Percentiles rank a stretch among this genome's conserved stretches.
Evolutionary conservation across 2,329 filamentous ascomycete species (phyloP).

Genomic region (Fusarium bulbicola): DNA sequence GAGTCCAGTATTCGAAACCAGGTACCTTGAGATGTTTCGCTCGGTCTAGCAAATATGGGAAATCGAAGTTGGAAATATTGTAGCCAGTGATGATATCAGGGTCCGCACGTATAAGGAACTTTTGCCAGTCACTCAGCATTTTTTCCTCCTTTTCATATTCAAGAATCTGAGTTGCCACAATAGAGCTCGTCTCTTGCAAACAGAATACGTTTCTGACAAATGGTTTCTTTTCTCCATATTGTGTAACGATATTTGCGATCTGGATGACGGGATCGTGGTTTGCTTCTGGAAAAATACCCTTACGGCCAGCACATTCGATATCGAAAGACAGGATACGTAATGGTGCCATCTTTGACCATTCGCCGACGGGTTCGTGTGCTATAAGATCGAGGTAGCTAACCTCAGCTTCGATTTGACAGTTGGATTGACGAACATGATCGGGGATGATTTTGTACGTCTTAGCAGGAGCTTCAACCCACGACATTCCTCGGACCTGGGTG

Average conservation of each 20-base stretch:
- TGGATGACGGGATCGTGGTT: slow-evolving; percentile 95
- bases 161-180: slow-evolving; percentile 93
- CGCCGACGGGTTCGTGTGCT: slow-evolving; percentile 86
- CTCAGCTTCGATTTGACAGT: slow-evolving; percentile 94
- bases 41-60: slow-evolving; percentile 91
- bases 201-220: slow-evolving; percentile 98
- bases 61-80: slow-evolving; percentile 99
- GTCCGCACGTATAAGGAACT: slow-evolving; percentile 89
- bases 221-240: slow-evolving; percentile 93
- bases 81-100: slow-evolving; percentile 98
- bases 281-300: slow-evolving; percentile 96
- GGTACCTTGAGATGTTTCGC: slow-evolving; percentile 83
- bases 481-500: slow-evolving; percentile 85
- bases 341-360: slow-evolving; percentile 98
- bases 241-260: slow-evolving; percentile 94
- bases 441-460: slow-evolving; percentile 77
- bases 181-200: slow-evolving; percentile 88
- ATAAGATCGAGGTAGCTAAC: slow-evolving; percentile 85
- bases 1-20: slow-evolving; percentile 87
- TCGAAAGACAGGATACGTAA: slow-evolving; percentile 94
- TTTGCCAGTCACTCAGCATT: slow-evolving; percentile 92
- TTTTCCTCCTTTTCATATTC: slow-evolving; percentile 83
- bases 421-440: slow-evolving; percentile 77
- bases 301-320: slow-evolving; percentile 97
- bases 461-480: slow-evolving; percentile 89